phyloP scores from a whole-genome alignment of 164 flowering plant genomes.

The Euptelea pleiosperma region DNA sequence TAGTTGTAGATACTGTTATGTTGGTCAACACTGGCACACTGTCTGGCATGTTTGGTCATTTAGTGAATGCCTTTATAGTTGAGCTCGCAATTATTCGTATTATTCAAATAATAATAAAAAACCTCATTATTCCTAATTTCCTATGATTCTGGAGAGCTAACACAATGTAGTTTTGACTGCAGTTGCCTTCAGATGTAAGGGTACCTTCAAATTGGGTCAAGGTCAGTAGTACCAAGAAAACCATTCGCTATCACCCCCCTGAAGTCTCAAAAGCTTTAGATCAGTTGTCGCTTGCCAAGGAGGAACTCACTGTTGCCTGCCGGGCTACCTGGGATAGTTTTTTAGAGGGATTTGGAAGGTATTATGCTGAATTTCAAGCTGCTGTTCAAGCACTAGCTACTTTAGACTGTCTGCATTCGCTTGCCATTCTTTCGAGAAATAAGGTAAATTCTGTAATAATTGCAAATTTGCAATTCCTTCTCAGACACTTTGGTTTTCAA shows the following conservation, averaged over 20 bases:
- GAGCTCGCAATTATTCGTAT: neutral
- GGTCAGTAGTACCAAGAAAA: slow-evolving; percentile 85
- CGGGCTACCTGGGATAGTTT: slow-evolving; percentile 75
- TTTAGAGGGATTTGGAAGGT: slow-evolving; percentile 49
- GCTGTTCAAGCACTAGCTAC: slow-evolving; percentile 91
- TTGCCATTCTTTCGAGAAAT: slow-evolving; percentile 75
- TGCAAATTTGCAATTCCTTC: neutral
- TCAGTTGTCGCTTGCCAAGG: slow-evolving; percentile 62
- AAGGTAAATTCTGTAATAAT: slow-evolving; percentile 38
- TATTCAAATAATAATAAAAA: too few species aligned
- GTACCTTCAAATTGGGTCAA: slow-evolving; percentile 83
- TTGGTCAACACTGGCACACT: too few species aligned
- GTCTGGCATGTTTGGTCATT: too few species aligned
- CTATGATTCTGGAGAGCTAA: neutral
- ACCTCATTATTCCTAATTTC: too few species aligned
- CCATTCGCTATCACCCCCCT: slow-evolving; percentile 86
- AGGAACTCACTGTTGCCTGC: slow-evolving; percentile 61
- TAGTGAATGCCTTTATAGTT: neutral
- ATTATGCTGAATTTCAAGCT: slow-evolving; percentile 77
- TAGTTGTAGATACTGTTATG: too few species aligned
- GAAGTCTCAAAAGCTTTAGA: slow-evolving; percentile 72
- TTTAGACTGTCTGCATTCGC: slow-evolving; percentile 82
- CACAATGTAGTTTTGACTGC: slow-evolving; percentile 23
- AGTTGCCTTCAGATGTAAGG: slow-evolving; percentile 62
- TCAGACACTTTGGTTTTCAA: neutral